Evolutionary conservation across 495 filamentous ascomycete genomes (phyloP).

Genomic region (Penicillium cataractarum): DNA sequence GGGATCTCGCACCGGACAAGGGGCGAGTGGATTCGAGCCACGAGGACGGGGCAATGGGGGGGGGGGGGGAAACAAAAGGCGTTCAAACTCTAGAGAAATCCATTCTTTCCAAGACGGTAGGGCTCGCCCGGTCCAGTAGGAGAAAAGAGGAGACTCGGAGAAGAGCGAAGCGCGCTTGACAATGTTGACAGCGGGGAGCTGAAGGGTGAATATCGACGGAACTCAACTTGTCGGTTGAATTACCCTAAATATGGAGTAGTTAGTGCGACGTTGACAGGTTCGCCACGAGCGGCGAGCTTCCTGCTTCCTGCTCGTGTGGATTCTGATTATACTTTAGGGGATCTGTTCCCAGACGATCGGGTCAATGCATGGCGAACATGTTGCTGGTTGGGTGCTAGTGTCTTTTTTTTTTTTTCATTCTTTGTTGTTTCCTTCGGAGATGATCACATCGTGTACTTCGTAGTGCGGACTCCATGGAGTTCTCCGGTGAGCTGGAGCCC

Average conservation of each 20-base stretch:
- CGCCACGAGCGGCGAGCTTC: conserved; percentile 9
- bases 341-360: conserved; percentile 25
- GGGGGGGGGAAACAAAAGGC: neutral
- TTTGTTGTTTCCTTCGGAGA: neutral
- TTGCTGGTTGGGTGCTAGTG: conserved; percentile 1
- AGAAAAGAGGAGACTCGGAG: neutral
- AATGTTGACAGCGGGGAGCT: conserved; percentile 9
- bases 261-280: conserved; percentile 19
- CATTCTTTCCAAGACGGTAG: neutral
- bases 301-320: conserved; percentile 2
- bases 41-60: neutral
- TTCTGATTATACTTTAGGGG: conserved; percentile 8
- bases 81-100: neutral
- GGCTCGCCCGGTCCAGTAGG: neutral
- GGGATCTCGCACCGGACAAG: conserved; percentile 16
- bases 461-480: neutral
- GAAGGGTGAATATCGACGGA: conserved; percentile 5
- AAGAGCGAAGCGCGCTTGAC: neutral
- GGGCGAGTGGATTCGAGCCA: conserved; percentile 2
- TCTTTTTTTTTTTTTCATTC: conserved; percentile 1
- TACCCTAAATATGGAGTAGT: neutral
- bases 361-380: conserved; percentile 19
- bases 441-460: neutral
- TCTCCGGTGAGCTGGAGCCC: conserved; percentile 11
- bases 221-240: conserved; percentile 12